Evolutionary conservation across 192 early-diverging fungal genomes (phyloP).

Genomic region (Dispira parvispora): DNA sequence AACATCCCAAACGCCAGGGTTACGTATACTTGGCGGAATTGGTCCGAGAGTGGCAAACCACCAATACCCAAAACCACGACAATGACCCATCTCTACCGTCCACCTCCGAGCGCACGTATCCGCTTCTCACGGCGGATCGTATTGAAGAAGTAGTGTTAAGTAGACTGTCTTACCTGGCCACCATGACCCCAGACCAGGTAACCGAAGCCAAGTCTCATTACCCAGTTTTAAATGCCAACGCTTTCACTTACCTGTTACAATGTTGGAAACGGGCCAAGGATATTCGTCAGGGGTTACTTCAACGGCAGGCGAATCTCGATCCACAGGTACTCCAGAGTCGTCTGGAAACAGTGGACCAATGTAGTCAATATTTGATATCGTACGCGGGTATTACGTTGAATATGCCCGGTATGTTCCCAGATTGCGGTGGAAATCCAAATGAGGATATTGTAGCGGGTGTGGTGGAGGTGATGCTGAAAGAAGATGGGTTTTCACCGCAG

Average conservation of each 20-base stretch:
- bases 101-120: background rate
- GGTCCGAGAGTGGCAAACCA: background rate
- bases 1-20: background rate
- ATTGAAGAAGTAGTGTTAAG: constrained; percentile 4
- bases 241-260: constrained; percentile 46
- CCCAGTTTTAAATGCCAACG: constrained; percentile 12
- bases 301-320: constrained; percentile 31
- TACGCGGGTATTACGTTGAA: constrained; percentile 73
- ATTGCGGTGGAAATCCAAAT: background rate
- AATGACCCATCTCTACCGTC: background rate
- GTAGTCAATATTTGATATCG: constrained; percentile 50
- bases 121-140: background rate
- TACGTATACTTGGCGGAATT: background rate
- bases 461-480: background rate
- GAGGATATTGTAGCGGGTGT: background rate
- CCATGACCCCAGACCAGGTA: constrained; percentile 16
- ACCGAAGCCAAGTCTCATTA: background rate
- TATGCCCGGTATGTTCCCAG: constrained; percentile 67
- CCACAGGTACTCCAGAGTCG: constrained; percentile 36
- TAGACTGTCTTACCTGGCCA: background rate
- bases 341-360: constrained; percentile 32
- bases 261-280: constrained; percentile 39
- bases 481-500: background rate
- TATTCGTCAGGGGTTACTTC: constrained; percentile 31
- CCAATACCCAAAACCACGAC: background rate